Conservation (phyloP, 805 yeast genomes). For the Cyberlindnera mrakii region DNA sequence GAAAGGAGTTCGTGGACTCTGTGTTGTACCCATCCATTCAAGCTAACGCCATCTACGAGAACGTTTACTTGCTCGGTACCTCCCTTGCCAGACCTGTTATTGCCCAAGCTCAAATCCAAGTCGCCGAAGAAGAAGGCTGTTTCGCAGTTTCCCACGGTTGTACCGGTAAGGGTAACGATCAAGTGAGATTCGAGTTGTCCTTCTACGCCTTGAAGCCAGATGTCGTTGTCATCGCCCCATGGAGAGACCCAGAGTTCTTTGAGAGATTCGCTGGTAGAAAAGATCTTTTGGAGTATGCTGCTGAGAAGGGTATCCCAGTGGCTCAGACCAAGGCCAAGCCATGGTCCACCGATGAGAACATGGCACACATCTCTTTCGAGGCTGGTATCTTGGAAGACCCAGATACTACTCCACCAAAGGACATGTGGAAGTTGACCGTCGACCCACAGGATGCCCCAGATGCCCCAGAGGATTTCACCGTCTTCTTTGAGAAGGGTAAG, state of each 20-base stretch:
- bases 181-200: constrained; percentile 94
- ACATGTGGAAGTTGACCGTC: constrained; percentile 98
- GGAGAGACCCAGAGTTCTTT: constrained; percentile 96
- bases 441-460: constrained; percentile 96
- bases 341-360: constrained; percentile 99
- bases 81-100: constrained; percentile 98
- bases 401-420: constrained; percentile 97
- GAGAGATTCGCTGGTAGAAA: constrained; percentile 97
- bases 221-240: constrained; percentile 94
- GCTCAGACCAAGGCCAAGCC: constrained; percentile 98
- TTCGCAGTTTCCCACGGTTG: constrained; percentile 99
- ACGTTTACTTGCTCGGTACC: constrained; percentile 93
- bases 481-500: constrained; percentile 78
- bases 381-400: constrained; percentile 99
- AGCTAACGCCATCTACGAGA: constrained; percentile 96
- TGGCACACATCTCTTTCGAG: constrained; percentile 98
- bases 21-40: constrained; percentile 95
- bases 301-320: constrained; percentile 85
- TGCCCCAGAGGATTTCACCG: constrained; percentile 80
- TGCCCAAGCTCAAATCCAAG: constrained; percentile 96
- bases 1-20: constrained; percentile 89
- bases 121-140: constrained; percentile 96
- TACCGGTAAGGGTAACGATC: constrained; percentile 99
- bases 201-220: constrained; percentile 98
- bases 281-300: constrained; percentile 91